Base-by-base conservation (phyloP, 306 rosid genomes). In the Sphenostylis stenocarpa region DNA sequence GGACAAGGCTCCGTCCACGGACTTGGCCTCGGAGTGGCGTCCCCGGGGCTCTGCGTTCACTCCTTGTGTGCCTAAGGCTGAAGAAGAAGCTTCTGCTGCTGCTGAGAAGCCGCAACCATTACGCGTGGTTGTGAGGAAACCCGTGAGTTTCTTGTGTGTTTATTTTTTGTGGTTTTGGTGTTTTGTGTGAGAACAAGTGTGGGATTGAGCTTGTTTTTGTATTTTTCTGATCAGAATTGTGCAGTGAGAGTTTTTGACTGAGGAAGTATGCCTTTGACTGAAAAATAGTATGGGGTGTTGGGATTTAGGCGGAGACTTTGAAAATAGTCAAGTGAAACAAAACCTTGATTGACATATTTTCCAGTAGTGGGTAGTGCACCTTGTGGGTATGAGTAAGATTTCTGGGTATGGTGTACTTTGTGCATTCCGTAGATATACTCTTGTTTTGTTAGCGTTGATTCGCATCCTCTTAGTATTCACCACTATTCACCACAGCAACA, bases 1-100 rank as follows among this genome's bases (percentile, higher is more conserved):
- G 24, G 86, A 83, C 77, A 85, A 72, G 58, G 63, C 79, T 77
- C 88, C 82, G 79, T 48, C 78, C 55, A 75, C 80, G 48, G 82
- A 45, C 60, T 63, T 79, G 5, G 82, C 70, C 24, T 81, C 70
- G 21, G 74, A 72, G 26, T 91, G 97, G 97, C 81, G 74, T 74
- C 92, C 96, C 15, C 67, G 80, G 34, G 87, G 82, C 80, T 89
- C 82, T 23, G 89, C 81, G 17, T 94, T 94, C 71, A 75, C 82
- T 83, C 88, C 88, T n/a, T 94, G 83, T 76, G 70, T 76, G 73
- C 68, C 74, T 16, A 69, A 72, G 65, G 67, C 39, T 43, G 56
- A 34, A 52, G 51, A 38, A 39, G 48, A 34, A 34, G 41, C 39
- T 56, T 24, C 61, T 57, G 67, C 47, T 62, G 51, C 77, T 65